Evolutionary conservation across 2,329 filamentous ascomycete species (phyloP), one percentile per base, ranked within the genome.

Genomic region (Neoarthrinium moseri): DNA sequence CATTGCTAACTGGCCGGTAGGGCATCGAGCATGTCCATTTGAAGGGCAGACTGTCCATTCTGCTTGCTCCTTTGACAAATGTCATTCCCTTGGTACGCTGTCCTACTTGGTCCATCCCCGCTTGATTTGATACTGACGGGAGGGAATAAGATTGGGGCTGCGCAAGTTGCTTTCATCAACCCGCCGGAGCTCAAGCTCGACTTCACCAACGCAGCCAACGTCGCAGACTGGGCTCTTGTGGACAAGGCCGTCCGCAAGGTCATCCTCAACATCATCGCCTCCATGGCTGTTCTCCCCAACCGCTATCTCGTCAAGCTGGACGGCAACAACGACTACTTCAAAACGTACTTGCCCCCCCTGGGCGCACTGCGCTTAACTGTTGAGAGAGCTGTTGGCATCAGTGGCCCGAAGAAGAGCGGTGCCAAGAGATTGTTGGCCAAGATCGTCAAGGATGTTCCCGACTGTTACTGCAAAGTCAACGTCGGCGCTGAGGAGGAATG

Each of bases 161-260:
- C 66, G 0, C 73, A 76, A 55, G 62, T 75, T 1, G 60, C 72
- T 18, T 75, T 76, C 56, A 71, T 76, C 60, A 75, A 75, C 57
- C 68, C 69, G 2, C 72, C 73, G 0, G 55, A 55, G 22, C 64
- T 76, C 23, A 64, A 70, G 38, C 65, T 76, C 15, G 66, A 72
- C 55, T 76, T 73, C 50, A 75, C 73, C 29, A 64, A 73, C 36
- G 51, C 49, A 8, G 41, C 45, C 30, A 35, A 47, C 29, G 37
- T 55, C 36, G 44, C 51, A 7, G 39, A 52, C 39, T 41, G 43
- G 12, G 47, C 41, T n/a, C 23, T 54, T 10, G 45, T 56, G 11
- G 48, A 71, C 44, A 67, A 65, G 7, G 58, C 65, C 4, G 64
- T 76, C n/a, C 70, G 70, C 37, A 72, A 72, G 33, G 62, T 69